These are phyloP conservation scores for Sequoia sempervirens DNA, from an alignment of 75 land plant species.

Conservation along the genomic window DNA sequence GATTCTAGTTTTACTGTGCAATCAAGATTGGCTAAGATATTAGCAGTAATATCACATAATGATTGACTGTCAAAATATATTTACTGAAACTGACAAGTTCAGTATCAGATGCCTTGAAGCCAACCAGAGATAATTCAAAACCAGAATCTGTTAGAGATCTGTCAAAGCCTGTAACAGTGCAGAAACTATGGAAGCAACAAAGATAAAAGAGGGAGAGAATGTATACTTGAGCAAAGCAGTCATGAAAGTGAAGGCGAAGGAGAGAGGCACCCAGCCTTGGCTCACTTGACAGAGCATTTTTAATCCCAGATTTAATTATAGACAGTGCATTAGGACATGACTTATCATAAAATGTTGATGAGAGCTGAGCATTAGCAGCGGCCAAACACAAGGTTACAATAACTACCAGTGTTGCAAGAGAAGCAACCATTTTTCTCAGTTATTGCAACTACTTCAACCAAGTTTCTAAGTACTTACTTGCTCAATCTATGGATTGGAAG, in stretches of 20 bases:
- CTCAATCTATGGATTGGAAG: too few relatives aligned
- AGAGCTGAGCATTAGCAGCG: slow-evolving; percentile 9
- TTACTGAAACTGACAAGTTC: not conserved
- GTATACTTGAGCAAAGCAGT: slow-evolving; percentile 9
- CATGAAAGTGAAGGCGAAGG: slow-evolving; percentile 14
- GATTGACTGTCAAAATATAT: too few relatives aligned
- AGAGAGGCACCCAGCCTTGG: slow-evolving; percentile 10
- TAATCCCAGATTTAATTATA: not conserved
- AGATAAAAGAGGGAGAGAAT: not conserved
- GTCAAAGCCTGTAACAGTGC: not conserved
- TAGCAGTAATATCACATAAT: not conserved
- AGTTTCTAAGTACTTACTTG: too few relatives aligned
- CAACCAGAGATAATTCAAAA: not conserved
- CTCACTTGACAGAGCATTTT: not conserved
- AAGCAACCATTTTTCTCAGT: not conserved
- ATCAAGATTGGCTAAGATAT: not conserved
- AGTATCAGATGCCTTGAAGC: not conserved
- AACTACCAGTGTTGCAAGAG: not conserved
- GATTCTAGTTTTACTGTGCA: not conserved
- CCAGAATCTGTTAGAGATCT: too few relatives aligned
- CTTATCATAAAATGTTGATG: slow-evolving; percentile 9
- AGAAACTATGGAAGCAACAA: not conserved
- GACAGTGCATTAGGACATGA: slow-evolving; percentile 5
- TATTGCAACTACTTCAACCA: too few relatives aligned
- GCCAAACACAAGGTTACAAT: not conserved